These are phyloP conservation scores for Neoboletus magnificus DNA, from an alignment of 768 basidiomycete genomes.

Conservation along the genomic window DNA sequence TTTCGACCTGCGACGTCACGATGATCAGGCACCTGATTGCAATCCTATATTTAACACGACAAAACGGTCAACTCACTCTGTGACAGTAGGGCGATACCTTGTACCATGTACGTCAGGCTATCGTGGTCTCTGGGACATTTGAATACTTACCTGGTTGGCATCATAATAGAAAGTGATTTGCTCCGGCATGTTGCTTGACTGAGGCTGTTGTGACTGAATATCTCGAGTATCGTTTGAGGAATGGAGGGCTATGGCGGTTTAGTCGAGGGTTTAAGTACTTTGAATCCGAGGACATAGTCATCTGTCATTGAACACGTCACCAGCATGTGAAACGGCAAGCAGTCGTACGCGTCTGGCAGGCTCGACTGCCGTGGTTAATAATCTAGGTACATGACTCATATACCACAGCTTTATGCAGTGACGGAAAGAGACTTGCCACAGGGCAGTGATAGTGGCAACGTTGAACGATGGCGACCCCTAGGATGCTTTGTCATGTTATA, in stretches of 20 bases:
- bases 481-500: not conserved
- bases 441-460: not conserved
- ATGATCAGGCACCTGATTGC: too few relatives aligned
- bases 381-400: not conserved
- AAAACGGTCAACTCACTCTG: too few relatives aligned
- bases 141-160: conserved; percentile 35
- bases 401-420: not conserved
- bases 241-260: not conserved
- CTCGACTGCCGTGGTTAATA: not conserved
- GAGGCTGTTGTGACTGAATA: not conserved
- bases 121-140: not conserved
- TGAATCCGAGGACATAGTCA: not conserved
- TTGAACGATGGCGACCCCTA: not conserved
- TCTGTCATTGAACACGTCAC: too few relatives aligned
- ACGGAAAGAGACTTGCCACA: not conserved
- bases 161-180: conserved; percentile 38
- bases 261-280: not conserved
- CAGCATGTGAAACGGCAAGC: not conserved
- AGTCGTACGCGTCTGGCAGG: not conserved
- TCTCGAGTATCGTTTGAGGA: not conserved
- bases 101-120: not conserved
- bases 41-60: too few relatives aligned
- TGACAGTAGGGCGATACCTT: too few relatives aligned
- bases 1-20: too few relatives aligned
- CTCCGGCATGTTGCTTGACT: conserved; percentile 14